Evolutionary conservation across 257 asterid genomes (phyloP).

Genomic region (Fraxinus cuspidata): DNA sequence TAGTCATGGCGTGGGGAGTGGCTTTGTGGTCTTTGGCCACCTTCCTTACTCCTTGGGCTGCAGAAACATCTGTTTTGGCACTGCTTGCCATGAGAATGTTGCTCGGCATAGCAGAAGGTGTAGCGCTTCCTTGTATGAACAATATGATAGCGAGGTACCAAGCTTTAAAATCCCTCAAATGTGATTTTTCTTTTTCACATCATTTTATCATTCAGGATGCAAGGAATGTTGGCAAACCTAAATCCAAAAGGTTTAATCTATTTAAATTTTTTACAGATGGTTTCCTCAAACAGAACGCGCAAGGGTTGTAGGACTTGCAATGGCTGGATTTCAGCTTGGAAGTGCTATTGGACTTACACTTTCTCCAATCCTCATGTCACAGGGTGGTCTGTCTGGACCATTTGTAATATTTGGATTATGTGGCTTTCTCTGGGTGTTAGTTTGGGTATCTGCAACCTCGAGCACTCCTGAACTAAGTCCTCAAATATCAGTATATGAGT

Average conservation of each 20-base stretch:
- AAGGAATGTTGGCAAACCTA: conserved; percentile 13
- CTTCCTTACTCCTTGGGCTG: conserved; percentile 93
- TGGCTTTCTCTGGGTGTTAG: conserved; percentile 92
- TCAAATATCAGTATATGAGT: conserved; percentile 74
- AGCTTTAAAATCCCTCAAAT: neutral
- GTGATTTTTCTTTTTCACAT: conserved; percentile 2
- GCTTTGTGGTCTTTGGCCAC: conserved; percentile 96
- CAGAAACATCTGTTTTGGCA: conserved; percentile 65
- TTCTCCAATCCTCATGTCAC: conserved; percentile 93
- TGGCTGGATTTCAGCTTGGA: conserved; percentile 99
- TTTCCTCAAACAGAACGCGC: conserved; percentile 92
- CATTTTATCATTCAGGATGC: neutral
- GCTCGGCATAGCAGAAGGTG: conserved; percentile 97
- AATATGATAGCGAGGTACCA: conserved; percentile 86
- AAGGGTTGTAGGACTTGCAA: conserved; percentile 97
- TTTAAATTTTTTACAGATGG: conserved; percentile 58
- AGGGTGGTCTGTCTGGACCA: conserved; percentile 90
- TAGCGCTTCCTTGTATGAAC: conserved; percentile 99
- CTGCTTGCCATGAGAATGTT: conserved; percentile 81
- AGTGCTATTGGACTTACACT: conserved; percentile 96
- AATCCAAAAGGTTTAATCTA: conserved; percentile 5
- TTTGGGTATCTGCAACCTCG: conserved; percentile 91
- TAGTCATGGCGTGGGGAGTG: conserved; percentile 98
- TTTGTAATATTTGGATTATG: conserved; percentile 88
- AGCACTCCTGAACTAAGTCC: conserved; percentile 76